Evolutionary conservation across 805 yeast genomes (phyloP), one percentile per base, ranked within the genome.

Genomic region (Kodamaea laetipori): DNA sequence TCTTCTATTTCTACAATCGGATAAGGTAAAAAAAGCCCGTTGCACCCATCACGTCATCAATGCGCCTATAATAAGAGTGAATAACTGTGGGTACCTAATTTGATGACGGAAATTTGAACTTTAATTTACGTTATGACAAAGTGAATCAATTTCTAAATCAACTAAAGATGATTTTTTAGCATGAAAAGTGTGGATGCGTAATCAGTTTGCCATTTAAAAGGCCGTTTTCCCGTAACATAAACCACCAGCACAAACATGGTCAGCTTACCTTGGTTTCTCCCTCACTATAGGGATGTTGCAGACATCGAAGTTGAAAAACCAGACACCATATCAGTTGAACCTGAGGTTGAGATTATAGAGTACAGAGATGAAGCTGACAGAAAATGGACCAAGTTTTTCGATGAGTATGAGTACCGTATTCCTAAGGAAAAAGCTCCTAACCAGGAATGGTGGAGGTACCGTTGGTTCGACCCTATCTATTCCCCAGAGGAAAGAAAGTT

Each of bases 361-460:
- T 71, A 67, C 49, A 58, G 81, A 47, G 82, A 77, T 53, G 81
- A 76, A 55, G 78, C 79, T 3, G 52, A 71, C 41, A 63, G 80
- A 43, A 66, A 70, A 18, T 76, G 80, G 76, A 73, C 66, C 66
- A 66, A 65, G 25, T 74, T 61, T 45, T 76, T 75, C 33, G 67
- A 63, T 45, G 67, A 63, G 47, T 63, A 56, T 41, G 67, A 63
- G 42, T 61, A 63, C 47, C 43, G 67, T 17, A 36, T 45, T 30
- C 50, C 41, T 4, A 27, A 35, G 10, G 28, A 32, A 1, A 33
- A 40, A 12, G 15, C 17, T 15, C 34, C 34, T 9, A 33, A 18
- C 4, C 52, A 53, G 43, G 42, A 30, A 3, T 39, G 42, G 42
- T 39, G 42, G 42, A 30, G 36, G 19, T 46, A 51, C 40, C 15